Base-by-base conservation (phyloP, 805 yeast genomes). In the Schwanniomyces yamadae region DNA sequence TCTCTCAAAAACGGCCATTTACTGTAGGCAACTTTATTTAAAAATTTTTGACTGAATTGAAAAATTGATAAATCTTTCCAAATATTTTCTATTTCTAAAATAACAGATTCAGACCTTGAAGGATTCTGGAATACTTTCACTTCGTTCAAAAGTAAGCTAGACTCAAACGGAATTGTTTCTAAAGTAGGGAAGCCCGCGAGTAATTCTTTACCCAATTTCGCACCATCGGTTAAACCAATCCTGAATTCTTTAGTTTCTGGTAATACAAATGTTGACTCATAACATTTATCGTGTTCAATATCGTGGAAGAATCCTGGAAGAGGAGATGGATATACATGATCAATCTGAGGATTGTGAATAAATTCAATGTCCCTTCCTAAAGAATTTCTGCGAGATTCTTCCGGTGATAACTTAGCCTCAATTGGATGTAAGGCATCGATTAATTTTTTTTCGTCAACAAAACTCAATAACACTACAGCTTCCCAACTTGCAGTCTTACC, bases 401-500 rank as follows among this genome's bases (percentile, higher is more conserved):
- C 91, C 0, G 83, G 75, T 1, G 80, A 66, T 38, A 93, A 65
- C 41, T 71, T 73, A 1, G 64, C 52, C 39, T 86, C 84, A 27
- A 72, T 61, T 2, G 95, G 86, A 31, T 63, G 68, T 75, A 93
- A 76, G 1, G 91, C 91, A 3, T 71, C 79, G 21, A 83, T 64
- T 38, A 93, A 71, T 41, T 93, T 73, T 20, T 75, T 61, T 52
- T 84, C 88, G 47, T 93, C 97, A 30, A 93, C 97, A 70, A 93
- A 93, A 4, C 95, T 82, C 40, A 93, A 75, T 50, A 87, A 75
- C 5, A 93, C 96, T 37, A 93, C 96, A 8, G 97, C 97, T 65
- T 93, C 98, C 99, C 99, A 93, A 33, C 88, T 83, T 2, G 93
- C 95, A 37, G 89, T 86, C 58, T 93, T 93, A 28, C 98, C 99